A percentile compares a stretch with the other conserved stretches of the same genome.
Conservation (phyloP, 169 alveolate genomes). For the Hepatocystis sp. region DNA sequence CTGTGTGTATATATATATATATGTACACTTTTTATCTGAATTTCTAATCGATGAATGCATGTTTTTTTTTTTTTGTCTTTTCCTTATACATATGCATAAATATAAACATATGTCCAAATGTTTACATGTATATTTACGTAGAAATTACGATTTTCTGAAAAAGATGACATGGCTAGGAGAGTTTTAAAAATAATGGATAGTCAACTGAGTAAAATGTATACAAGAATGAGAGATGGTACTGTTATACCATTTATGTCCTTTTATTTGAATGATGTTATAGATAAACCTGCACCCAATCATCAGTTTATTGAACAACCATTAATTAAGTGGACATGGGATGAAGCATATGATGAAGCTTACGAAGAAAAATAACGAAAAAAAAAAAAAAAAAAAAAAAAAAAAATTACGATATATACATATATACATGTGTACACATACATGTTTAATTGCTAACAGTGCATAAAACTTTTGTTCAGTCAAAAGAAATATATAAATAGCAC, state of each 20-base stretch:
- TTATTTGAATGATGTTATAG: slow-evolving; percentile 88
- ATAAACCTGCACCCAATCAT: slow-evolving; percentile 90
- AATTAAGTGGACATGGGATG: slow-evolving; percentile 95
- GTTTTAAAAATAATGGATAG: slow-evolving; percentile 93
- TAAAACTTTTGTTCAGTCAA: no score
- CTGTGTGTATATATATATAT: background rate
- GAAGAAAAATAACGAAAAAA: slow-evolving; percentile 77
- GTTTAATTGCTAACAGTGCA: no score
- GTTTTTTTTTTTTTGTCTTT: background rate
- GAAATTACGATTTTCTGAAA: slow-evolving; percentile 87
- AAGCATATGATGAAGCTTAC: slow-evolving; percentile 93
- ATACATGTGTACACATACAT: no score
- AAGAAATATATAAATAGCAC: no score
- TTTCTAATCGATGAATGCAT: background rate
- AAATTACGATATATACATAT: no score
- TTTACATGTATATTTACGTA: slow-evolving; percentile 1
- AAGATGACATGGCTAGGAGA: slow-evolving; percentile 92
- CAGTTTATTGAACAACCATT: slow-evolving; percentile 91
- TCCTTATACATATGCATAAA: background rate
- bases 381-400: background rate
- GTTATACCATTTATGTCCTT: slow-evolving; percentile 91
- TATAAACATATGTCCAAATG: background rate
- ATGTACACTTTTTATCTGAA: background rate
- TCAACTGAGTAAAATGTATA: slow-evolving; percentile 92
- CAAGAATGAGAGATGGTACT: slow-evolving; percentile 93